Percentiles rank a stretch among this genome's conserved stretches.
Evolutionary conservation across 2,329 filamentous ascomycete species (phyloP).

Genomic region (Aureobasidium uvarum): DNA sequence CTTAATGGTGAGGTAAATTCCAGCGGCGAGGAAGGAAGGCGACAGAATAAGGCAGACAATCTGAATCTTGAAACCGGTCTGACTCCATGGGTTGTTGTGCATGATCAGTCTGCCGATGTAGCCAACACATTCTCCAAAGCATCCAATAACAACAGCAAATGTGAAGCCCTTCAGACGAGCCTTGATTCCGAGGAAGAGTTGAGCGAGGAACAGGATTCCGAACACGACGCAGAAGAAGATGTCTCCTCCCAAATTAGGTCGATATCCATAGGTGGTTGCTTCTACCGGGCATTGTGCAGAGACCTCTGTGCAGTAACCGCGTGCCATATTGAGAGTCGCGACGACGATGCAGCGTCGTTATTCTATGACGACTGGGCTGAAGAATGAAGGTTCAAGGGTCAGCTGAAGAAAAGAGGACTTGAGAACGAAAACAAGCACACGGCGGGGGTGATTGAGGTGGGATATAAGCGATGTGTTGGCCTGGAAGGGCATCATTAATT

Average conservation of each 20-base stretch:
- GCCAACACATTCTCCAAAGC: constrained; percentile 45
- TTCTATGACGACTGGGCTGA: constrained; percentile 8
- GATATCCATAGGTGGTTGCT: constrained; percentile 44
- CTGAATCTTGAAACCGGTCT: constrained; percentile 43
- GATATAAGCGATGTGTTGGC: constrained; percentile 10
- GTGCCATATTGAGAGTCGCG: constrained; percentile 8
- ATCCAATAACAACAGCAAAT: constrained; percentile 42
- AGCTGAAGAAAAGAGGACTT: neutral
- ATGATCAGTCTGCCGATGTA: constrained; percentile 47
- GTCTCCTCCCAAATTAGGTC: constrained; percentile 42
- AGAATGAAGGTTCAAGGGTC: neutral
- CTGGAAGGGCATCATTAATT: neutral
- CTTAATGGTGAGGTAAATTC: constrained; percentile 50
- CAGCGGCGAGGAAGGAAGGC: constrained; percentile 48
- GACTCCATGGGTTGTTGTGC: constrained; percentile 42
- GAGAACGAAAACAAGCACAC: neutral
- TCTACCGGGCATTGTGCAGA: constrained; percentile 39
- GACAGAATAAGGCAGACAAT: constrained; percentile 46
- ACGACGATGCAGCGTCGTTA: constrained; percentile 2
- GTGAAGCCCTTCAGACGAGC: constrained; percentile 44
- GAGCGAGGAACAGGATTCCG: constrained; percentile 38
- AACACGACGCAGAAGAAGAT: constrained; percentile 43
- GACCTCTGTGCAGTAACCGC: constrained; percentile 33
- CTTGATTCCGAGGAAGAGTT: constrained; percentile 38
- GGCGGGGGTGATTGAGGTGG: neutral